phyloP scores from a whole-genome alignment of 129 eudicot species.

The Heracleum sosnowskyi region DNA sequence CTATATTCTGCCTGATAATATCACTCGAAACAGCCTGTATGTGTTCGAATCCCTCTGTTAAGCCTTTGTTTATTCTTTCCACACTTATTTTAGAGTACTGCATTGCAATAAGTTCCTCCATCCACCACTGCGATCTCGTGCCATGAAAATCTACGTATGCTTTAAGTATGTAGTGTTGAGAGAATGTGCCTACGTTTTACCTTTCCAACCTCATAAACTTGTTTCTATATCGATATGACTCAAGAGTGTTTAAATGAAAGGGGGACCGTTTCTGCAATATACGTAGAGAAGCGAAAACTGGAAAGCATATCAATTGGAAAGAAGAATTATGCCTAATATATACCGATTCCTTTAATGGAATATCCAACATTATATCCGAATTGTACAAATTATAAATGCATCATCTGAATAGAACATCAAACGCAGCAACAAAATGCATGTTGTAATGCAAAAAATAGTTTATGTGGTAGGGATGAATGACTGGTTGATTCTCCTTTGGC shows the following conservation, averaged over 20 bases:
- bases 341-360: conserved; percentile 29
- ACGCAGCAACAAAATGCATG: conserved; percentile 3
- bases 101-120: no score
- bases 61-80: no score
- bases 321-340: conserved; percentile 41
- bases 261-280: conserved; percentile 29
- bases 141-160: no score
- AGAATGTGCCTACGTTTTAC: background rate
- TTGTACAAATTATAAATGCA: conserved; percentile 21
- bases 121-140: no score
- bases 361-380: conserved; percentile 34
- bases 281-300: conserved; percentile 22
- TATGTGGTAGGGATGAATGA: conserved; percentile 32
- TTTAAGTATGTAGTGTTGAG: background rate
- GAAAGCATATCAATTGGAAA: background rate
- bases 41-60: no score
- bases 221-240: background rate
- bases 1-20: no score
- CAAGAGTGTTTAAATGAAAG: background rate
- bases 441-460: background rate
- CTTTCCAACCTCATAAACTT: background rate
- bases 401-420: background rate
- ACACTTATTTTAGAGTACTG: no score
- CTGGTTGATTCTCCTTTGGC: conserved; percentile 56
- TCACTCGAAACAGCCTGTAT: no score